Evolutionary conservation across 768 basidiomycete species (phyloP).

Genomic region (Cantharellus anzutake): DNA sequence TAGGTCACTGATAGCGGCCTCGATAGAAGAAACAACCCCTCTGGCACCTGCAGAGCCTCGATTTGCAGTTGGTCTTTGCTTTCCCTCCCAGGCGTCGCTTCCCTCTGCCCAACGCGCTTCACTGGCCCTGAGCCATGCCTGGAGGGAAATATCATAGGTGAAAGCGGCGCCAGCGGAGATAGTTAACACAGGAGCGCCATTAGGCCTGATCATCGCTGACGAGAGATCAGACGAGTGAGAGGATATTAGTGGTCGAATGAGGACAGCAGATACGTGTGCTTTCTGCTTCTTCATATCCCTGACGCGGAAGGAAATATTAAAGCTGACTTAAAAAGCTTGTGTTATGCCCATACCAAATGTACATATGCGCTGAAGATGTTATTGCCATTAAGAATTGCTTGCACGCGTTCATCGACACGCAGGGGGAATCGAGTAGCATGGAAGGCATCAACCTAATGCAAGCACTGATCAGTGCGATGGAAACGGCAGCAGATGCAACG

Average conservation of each 20-base stretch:
- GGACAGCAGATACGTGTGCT: conserved; percentile 45
- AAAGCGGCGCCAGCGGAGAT: conserved; percentile 63
- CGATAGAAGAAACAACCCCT: conserved; percentile 11
- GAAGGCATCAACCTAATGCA: conserved; percentile 51
- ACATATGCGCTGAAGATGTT: conserved; percentile 50
- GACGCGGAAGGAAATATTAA: not conserved
- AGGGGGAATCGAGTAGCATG: conserved; percentile 49
- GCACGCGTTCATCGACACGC: conserved; percentile 45
- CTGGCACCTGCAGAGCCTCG: conserved; percentile 9
- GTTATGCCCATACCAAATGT: conserved; percentile 41
- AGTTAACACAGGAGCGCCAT: conserved; percentile 60
- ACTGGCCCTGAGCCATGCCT: conserved; percentile 53
- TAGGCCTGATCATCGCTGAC: conserved; percentile 49
- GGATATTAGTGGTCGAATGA: conserved; percentile 39
- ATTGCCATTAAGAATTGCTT: conserved; percentile 50
- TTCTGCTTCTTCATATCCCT: conserved; percentile 62
- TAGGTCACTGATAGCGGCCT: conserved; percentile 14
- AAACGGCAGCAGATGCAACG: not conserved
- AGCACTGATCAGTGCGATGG: not conserved
- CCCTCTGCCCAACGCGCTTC: conserved; percentile 75
- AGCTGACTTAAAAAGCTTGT: not conserved
- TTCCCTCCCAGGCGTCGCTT: conserved; percentile 66
- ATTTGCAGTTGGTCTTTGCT: conserved; percentile 29
- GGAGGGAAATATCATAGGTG: conserved; percentile 53
- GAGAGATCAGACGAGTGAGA: conserved; percentile 40